Conservation (phyloP, 805 yeast genomes). For the Saturnispora saitoi region DNA sequence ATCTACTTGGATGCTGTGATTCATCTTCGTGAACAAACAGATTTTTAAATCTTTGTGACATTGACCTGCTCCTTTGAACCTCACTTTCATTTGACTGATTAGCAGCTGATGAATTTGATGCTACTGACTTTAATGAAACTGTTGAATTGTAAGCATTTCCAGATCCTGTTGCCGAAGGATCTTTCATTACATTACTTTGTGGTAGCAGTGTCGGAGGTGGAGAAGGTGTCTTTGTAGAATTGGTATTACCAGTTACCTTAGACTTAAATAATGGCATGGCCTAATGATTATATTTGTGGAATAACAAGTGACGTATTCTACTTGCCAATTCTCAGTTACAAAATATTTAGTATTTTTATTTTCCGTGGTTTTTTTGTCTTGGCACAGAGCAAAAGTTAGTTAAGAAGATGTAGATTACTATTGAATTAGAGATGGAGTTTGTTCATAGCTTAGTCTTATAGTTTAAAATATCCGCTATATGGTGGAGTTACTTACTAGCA, state of each 20-base stretch:
- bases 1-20: neutral
- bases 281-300: neutral
- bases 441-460: no score
- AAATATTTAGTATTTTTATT: neutral
- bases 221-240: neutral
- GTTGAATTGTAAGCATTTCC: neutral
- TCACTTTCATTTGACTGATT: neutral
- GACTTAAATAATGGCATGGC: slow-evolving; percentile 8
- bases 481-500: no score
- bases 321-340: neutral
- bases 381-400: no score
- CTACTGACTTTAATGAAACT: neutral
- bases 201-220: neutral
- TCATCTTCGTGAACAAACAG: slow-evolving; percentile 17
- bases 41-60: slow-evolving; percentile 26
- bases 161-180: neutral
- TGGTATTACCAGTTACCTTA: neutral
- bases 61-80: slow-evolving; percentile 22
- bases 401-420: no score
- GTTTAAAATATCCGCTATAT: no score
- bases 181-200: neutral
- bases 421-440: no score
- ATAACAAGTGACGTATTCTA: neutral
- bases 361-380: neutral
- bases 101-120: neutral